Base-by-base conservation (phyloP, 2,329 filamentous ascomycete species). In the Akanthomyces muscarius region DNA sequence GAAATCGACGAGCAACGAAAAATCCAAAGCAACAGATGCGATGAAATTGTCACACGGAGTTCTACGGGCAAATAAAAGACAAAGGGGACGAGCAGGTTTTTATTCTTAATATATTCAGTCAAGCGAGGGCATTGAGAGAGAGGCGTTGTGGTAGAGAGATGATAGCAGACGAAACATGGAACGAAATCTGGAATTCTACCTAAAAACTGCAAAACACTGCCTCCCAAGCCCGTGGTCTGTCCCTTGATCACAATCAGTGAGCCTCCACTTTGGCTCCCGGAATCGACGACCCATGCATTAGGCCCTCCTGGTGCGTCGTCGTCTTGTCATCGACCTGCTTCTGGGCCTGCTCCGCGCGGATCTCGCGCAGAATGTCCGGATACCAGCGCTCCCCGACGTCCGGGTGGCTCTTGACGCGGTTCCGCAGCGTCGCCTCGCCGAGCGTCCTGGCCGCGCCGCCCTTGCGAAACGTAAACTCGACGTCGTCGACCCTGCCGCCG, bases 371-470 rank as follows among this genome's bases (percentile, higher is more conserved):
- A 23, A 87, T 83, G 50, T 89, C 85, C 3, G 88, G 88, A 71
- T 89, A 91, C 86, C 91, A 96, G 69, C 87, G 80, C 80, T 93
- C 89, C 2, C 90, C 91, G 1, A 96, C 92, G 73, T 96, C 92
- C 4, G 89, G 89, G 77, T 96, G 92, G 68, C 89, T 92, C 82
- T 93, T 95, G 68, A 96, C 83, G 16, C 92, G 79, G 75, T 96
- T 96, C 77, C 90, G 83, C 72, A 96, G 77, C 64, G 91, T 96
- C 13, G 91, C 92, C 79, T 96, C 91, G 5, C 92, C 91, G 10
- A 96, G 76, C 67, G 84, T 88, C 72, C 83, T 86, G 18, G 86
- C 84, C 71, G 81, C 84, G 62, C 85, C 81, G 18, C 90, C 90
- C 65, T 82, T 86, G 28, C 87, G 83, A 71, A 96, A 96, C 2